A percentile compares a stretch with the other conserved stretches of the same genome.
Evolutionary conservation across 2,329 filamentous ascomycete genomes (phyloP).

Genomic region (Tolypocladium sp.): DNA sequence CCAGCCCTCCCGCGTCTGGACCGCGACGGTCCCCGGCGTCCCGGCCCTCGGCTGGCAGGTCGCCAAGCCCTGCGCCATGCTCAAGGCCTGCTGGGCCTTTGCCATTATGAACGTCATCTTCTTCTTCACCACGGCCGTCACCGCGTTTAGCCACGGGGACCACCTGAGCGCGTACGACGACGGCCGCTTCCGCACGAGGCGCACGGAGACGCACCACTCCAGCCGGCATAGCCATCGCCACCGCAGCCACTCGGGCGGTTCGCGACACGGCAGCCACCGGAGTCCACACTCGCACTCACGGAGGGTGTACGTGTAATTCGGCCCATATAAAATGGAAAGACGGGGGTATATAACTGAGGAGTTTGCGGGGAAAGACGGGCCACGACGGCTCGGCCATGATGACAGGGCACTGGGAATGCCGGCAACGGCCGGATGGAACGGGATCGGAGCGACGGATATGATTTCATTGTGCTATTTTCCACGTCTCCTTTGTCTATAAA

Average conservation of each 20-base stretch:
- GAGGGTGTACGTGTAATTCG: slow-evolving; percentile 31
- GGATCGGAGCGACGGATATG: background rate
- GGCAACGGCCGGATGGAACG: background rate
- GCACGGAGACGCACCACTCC: slow-evolving; percentile 24
- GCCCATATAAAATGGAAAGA: background rate
- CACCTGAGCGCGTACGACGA: slow-evolving; percentile 32
- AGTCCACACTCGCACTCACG: slow-evolving; percentile 39
- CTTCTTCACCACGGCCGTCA: slow-evolving; percentile 67
- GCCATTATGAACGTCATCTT: slow-evolving; percentile 81
- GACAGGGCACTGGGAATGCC: background rate
- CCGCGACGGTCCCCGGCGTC: slow-evolving; percentile 47
- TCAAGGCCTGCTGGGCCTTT: slow-evolving; percentile 84
- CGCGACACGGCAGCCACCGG: slow-evolving; percentile 29
- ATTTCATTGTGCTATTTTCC: background rate
- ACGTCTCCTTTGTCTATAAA: background rate
- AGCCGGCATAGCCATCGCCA: slow-evolving; percentile 32
- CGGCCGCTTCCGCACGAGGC: slow-evolving; percentile 8
- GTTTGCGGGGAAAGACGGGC: background rate
- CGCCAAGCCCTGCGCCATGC: slow-evolving; percentile 79
- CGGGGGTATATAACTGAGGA: background rate
- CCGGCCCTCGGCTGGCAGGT: slow-evolving; percentile 42
- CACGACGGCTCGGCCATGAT: background rate
- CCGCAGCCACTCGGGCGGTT: slow-evolving; percentile 25
- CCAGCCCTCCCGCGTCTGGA: slow-evolving; percentile 36
- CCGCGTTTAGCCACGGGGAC: slow-evolving; percentile 54